Percentiles rank a stretch among this genome's conserved stretches.
Evolutionary conservation across 2,329 filamentous ascomycete species (phyloP).

Genomic region (Colletotrichum tropicicola): DNA sequence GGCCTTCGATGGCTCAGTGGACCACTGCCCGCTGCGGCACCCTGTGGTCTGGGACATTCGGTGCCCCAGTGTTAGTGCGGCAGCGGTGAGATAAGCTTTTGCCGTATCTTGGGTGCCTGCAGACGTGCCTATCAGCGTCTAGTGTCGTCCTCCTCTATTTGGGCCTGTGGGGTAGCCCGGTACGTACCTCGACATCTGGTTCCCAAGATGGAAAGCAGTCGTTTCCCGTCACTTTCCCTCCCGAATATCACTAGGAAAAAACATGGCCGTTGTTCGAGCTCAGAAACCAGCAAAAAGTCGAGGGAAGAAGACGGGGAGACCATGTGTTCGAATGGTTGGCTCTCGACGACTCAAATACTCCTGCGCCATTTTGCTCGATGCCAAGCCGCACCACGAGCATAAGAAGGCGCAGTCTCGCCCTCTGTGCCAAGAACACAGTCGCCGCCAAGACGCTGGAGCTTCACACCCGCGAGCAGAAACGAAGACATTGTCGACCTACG

Average conservation of each 20-base stretch:
- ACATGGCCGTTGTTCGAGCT: not conserved
- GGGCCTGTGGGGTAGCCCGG: not conserved
- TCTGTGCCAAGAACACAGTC: constrained; percentile 1
- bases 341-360: not conserved
- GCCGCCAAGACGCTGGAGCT: constrained; percentile 5
- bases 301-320: not conserved
- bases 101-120: not conserved
- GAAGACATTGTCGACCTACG: not conserved
- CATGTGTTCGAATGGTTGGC: constrained; percentile 17
- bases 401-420: constrained; percentile 16
- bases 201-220: not conserved
- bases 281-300: not conserved
- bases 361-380: constrained; percentile 4
- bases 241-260: not conserved
- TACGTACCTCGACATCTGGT: not conserved
- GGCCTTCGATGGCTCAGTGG: not conserved
- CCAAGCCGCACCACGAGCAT: constrained; percentile 10
- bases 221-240: not conserved
- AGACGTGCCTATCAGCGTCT: not conserved
- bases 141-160: not conserved
- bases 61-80: not conserved
- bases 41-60: not conserved
- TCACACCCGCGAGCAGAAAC: not conserved
- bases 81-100: not conserved
- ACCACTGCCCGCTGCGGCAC: too few relatives aligned